Percentiles rank a stretch among this genome's conserved stretches.
These are phyloP conservation scores for Yamadazyma atlantica DNA, from an alignment of 1,139 yeast genomes.

Conservation along the genomic window DNA sequence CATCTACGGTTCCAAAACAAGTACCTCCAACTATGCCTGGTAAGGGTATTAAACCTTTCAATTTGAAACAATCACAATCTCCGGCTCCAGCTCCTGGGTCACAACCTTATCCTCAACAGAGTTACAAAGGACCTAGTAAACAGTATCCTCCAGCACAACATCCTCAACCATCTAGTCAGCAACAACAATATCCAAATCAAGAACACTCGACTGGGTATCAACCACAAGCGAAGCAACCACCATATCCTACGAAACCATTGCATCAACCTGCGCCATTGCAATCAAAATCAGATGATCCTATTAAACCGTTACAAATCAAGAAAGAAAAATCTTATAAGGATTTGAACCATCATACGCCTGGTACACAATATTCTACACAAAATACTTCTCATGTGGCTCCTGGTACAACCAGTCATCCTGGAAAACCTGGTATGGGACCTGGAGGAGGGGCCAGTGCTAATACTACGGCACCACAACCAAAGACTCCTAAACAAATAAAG, in stretches of 20 bases:
- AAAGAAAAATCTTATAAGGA: conserved; percentile 3
- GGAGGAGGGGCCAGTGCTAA: conserved; percentile 1
- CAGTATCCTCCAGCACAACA: neutral
- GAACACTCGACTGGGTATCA: neutral
- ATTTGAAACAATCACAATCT: conserved; percentile 1
- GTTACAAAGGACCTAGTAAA: neutral
- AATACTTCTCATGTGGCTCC: no score
- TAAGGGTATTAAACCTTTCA: conserved; percentile 6
- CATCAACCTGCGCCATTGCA: neutral
- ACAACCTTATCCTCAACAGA: conserved; percentile 1
- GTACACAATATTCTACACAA: neutral
- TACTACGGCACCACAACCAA: conserved; percentile 10
- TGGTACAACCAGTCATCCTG: neutral
- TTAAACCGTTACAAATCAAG: conserved; percentile 15
- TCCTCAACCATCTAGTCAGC: neutral
- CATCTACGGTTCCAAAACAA: conserved; percentile 26
- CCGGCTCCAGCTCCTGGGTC: conserved; percentile 5
- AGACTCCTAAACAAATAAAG: conserved; percentile 49
- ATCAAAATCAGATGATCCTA: conserved; percentile 7
- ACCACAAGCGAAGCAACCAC: neutral
- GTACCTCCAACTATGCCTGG: conserved; percentile 33
- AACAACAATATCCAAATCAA: neutral
- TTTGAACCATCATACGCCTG: neutral
- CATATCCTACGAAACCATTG: neutral
- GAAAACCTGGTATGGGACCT: neutral